Evolutionary conservation across 179 eudicot genomes (phyloP).

Genomic region (Silene noctiflora): DNA sequence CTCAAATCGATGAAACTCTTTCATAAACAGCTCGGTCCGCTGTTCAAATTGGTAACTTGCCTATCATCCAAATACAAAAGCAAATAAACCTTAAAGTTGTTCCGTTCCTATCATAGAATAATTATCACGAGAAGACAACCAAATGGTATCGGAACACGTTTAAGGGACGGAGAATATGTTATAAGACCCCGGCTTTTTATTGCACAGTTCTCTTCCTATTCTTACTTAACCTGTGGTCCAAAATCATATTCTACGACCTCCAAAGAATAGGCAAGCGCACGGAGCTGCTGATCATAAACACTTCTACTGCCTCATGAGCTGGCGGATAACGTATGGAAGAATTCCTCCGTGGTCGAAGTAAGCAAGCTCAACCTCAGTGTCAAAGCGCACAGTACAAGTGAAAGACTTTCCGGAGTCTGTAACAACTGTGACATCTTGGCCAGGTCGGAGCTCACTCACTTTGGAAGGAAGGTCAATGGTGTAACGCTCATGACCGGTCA

Average conservation of each 20-base stretch:
- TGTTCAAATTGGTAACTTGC: too few species aligned
- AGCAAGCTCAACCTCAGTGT: constrained; percentile 89
- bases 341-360: constrained; percentile 85
- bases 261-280: background rate
- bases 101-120: background rate
- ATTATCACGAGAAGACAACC: background rate
- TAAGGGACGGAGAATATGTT: background rate
- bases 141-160: background rate
- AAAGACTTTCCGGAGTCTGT: constrained; percentile 87
- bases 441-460: constrained; percentile 84
- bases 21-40: too few species aligned
- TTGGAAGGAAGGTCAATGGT: constrained; percentile 76
- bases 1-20: too few species aligned
- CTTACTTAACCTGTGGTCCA: constrained; percentile 14
- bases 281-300: background rate
- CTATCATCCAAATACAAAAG: too few species aligned
- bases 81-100: background rate
- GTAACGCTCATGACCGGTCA: constrained; percentile 93
- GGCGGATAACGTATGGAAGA: constrained; percentile 78
- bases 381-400: constrained; percentile 80
- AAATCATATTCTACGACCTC: background rate
- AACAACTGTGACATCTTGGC: constrained; percentile 80
- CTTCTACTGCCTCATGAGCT: constrained; percentile 44
- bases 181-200: constrained; percentile 8
- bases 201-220: constrained; percentile 17